Evolutionary conservation across 257 asterid species (phyloP), one percentile per base, ranked within the genome.

Genomic region (Primulina huaijiensis): DNA sequence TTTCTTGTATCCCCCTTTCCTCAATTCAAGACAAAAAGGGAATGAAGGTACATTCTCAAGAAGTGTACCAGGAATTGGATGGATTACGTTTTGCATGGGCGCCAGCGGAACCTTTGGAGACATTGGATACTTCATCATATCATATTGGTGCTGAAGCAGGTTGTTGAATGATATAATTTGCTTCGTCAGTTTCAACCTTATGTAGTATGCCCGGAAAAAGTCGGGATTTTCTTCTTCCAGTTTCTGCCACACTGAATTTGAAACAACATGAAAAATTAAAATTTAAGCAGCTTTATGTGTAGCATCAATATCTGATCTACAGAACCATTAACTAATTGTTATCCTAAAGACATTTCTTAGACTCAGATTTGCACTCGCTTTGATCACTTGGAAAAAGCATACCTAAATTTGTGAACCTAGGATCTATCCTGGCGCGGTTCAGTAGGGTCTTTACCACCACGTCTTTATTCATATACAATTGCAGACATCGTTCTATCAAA

Each of bases 401-500:
- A 88, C 96, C 96, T 63, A 88, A 72, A 53, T 89, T 83, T 57
- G 96, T 88, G 83, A 86, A 88, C 25, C 86, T 86, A 58, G 95
- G 92, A 85, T 86, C 92, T 62, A 88, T 82, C 78, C 86, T 84
- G 71, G 90, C 96, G 11, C 89, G 90, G 78, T 74, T 84, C 67
- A 84, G 76, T 71, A 86, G 88, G 30, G 92, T 88, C 76, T 84
- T 88, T 55, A 81, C 96, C 10, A 86, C 89, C 74, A 81, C 92
- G 68, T 84, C 90, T 74, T 70, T 82, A 75, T 88, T 86, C 96
- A 86, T 88, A 78, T 88, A 88, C 74, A 88, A 65, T 25, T 86
- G 92, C 67, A 88, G 80, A 55, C 96, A 88, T 67, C 90, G 78
- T 68, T 88, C 96, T 17, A 88, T 84, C 78, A 86, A 73, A 77